Base-by-base conservation (phyloP, 2,329 filamentous ascomycete species). In the Macrophomina pseudophaseolina region DNA sequence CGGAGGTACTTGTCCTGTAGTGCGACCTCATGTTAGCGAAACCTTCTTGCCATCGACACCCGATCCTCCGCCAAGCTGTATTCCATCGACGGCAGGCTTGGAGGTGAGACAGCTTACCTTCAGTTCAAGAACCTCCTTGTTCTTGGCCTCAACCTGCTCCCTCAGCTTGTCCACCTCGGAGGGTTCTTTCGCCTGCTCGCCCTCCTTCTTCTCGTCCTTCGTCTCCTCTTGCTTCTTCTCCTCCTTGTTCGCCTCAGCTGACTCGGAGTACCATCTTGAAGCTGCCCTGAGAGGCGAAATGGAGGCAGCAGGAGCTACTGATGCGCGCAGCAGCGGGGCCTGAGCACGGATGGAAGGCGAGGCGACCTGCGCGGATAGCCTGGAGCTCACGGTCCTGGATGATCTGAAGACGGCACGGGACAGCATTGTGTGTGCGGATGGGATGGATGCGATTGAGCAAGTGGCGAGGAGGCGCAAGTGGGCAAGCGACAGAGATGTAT, bases 1-100 rank as follows among this genome's bases (percentile, higher is more conserved):
- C 95, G 94, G 70, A 97, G 87, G 81, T 93, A 96, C 84, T 93
- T 95, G 82, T 98, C 95, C 95, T 98, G 72, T 48, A 62, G 68
- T 44, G 28, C 16, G 32, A 8, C 53, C 51, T 42, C 51, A 52
- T 40, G 59, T 67, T 35, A 67, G 66, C 23, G 23, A 23, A 9
- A 49, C 16, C 53, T n/a, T 16, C 16, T 52, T 7, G 30, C 30
- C 6, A 51, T 52, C 16, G 23, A 38, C 6, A 2, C 1, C 30
- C 56, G 33, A 54, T 53, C 12, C 18, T 5, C 35, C 16, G 23
- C 12, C 5, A 42, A 44, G 33, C n/a, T 18, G 51, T 2, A 38
- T 38, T 7, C 35, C 35, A 38, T 35, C 1, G n/a, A 30, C 18
- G 18, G 51, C 28, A 48, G n/a, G n/a, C 11, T 11, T 18, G 52